Evolutionary conservation across 495 filamentous ascomycete species (phyloP).

Genomic region (Chaetomium fimeti): DNA sequence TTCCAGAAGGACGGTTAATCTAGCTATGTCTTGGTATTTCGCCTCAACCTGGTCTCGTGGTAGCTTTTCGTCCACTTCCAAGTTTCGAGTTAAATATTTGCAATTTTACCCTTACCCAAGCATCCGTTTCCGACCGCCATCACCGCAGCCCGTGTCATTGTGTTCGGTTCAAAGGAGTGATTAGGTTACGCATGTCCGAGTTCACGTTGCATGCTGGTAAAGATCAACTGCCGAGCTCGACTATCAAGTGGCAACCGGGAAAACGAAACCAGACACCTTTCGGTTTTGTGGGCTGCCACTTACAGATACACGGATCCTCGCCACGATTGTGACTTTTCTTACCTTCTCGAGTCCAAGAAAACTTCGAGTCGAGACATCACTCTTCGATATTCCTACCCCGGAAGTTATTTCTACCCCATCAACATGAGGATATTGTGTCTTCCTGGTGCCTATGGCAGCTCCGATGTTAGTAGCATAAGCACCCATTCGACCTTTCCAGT

Average conservation of each 20-base stretch:
- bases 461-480: constrained; percentile 43
- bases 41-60: neutral
- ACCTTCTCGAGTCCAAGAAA: neutral
- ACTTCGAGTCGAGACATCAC: neutral
- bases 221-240: constrained; percentile 1
- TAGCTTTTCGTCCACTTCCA: neutral
- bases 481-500: constrained; percentile 1
- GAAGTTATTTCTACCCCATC: neutral
- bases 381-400: neutral
- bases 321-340: neutral
- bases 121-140: neutral
- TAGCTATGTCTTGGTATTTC: neutral
- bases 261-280: neutral
- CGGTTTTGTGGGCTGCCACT: neutral
- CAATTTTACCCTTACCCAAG: constrained; percentile 1
- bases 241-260: neutral
- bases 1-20: neutral
- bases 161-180: neutral
- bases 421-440: constrained; percentile 48
- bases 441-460: constrained; percentile 51
- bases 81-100: neutral
- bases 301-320: neutral
- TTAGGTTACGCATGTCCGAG: neutral
- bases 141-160: neutral
- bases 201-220: neutral